phyloP scores from a whole-genome alignment of 176 grass and related monocot species.

The Eragrostis nindensis region DNA sequence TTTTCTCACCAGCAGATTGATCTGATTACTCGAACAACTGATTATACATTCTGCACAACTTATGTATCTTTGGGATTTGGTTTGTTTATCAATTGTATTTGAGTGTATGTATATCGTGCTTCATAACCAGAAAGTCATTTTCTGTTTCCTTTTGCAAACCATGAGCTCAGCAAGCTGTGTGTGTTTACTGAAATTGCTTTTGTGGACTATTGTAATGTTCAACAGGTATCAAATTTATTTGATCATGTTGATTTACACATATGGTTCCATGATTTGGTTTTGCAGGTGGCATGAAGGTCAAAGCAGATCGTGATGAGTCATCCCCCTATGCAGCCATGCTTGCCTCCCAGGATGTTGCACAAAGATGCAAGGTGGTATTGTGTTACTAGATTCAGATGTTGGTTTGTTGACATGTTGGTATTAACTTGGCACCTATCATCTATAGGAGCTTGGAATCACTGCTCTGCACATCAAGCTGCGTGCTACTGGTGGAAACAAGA shows the following conservation, averaged over 20 bases:
- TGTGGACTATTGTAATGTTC: neutral
- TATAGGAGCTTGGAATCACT: slow-evolving; percentile 86
- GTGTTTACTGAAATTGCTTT: neutral
- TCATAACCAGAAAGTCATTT: neutral
- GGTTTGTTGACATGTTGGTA: neutral
- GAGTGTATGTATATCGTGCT: neutral
- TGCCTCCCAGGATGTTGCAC: slow-evolving; percentile 88
- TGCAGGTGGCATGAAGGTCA: slow-evolving; percentile 95
- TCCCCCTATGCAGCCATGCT: slow-evolving; percentile 95
- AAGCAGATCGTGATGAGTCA: slow-evolving; percentile 90
- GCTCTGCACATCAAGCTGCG: slow-evolving; percentile 93
- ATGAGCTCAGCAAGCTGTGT: neutral
- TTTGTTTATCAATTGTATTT: neutral
- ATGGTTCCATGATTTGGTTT: neutral
- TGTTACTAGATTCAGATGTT: neutral
- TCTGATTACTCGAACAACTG: neutral
- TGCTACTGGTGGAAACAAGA: slow-evolving; percentile 94
- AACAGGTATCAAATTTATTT: neutral
- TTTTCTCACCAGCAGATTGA: neutral
- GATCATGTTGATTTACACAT: neutral
- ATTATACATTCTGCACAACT: neutral
- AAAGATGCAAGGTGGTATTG: slow-evolving; percentile 84
- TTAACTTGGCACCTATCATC: neutral
- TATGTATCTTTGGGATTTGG: neutral
- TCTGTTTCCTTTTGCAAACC: neutral